Base-by-base conservation (phyloP, 2,329 filamentous ascomycete species). In the Sarocladium brachiariae region DNA sequence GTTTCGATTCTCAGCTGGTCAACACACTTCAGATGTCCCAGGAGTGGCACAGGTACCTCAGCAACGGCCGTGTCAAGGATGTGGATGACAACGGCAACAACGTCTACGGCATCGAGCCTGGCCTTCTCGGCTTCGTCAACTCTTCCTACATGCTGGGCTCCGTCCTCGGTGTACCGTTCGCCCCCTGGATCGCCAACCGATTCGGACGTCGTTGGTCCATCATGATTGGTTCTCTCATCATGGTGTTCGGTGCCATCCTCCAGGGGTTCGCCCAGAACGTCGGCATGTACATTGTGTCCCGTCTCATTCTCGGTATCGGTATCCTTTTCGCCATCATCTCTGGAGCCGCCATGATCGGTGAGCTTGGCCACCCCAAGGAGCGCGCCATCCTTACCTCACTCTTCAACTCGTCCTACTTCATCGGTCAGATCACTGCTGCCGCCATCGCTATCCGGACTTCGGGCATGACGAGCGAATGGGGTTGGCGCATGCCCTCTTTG, bases 231-330 rank as follows among this genome's bases (percentile, higher is more conserved):
- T 78, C 74, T 14, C 58, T 65, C 1, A 69, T 81, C 52, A 81
- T 80, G 72, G 64, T 77, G 3, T 58, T 76, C 24, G 78, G 78
- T 16, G 72, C 76, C 3, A 58, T 80, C 8, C 69, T 82, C 50
- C 78, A 82, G 35, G 75, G 76, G 2, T 70, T 77, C 47, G 67
- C 76, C 4, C 59, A 66, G 6, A 68, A 76, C 53, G 73, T 71
- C 25, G 74, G 62, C 33, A 83, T 82, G 79, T 84, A 81, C 57
- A 76, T 83, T 54, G 64, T 81, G 18, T 71, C 80, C 11, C 76
- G 80, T 51, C 71, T 80, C 52, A 66, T 83, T 23, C 73, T 83
- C n/a, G 80, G 80, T 14, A 74, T 77, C 21, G 80, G 80, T n/a
- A 78, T 83, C 45, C 74, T 77, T 0, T 80, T 78, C 55, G 76